Conservation (phyloP, 2,329 filamentous ascomycete species). For the Arthrobotrys entomopaga region DNA sequence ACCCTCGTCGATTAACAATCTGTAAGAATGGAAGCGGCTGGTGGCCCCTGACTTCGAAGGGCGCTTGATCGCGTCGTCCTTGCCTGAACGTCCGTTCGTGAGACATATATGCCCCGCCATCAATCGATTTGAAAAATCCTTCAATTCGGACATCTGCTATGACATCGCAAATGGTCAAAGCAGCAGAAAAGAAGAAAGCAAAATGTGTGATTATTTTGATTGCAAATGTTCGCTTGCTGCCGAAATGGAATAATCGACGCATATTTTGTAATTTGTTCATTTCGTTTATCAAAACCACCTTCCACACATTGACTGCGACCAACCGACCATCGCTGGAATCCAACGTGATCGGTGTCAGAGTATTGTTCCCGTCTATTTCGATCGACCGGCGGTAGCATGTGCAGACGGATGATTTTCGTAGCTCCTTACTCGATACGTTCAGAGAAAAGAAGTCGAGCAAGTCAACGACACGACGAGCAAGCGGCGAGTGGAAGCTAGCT, state of each 20-base stretch:
- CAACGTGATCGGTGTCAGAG: no score
- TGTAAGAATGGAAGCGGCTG: no score
- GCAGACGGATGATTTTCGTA: constrained; percentile 18
- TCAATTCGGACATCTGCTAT: constrained; percentile 6
- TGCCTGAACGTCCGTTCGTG: constrained; percentile 3
- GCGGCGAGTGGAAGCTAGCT: no score
- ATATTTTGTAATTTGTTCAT: background rate
- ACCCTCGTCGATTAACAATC: no score
- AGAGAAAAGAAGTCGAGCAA: no score
- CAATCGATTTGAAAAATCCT: background rate
- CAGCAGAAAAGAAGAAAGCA: no score
- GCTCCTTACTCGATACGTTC: no score
- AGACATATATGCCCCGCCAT: background rate
- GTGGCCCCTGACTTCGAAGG: no score
- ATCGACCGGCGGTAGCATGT: background rate
- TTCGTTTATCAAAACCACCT: constrained; percentile 11
- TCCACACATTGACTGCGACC: background rate
- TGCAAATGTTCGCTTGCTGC: background rate
- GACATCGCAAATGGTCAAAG: background rate
- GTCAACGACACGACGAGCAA: no score
- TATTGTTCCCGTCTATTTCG: no score
- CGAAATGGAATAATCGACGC: constrained; percentile 3
- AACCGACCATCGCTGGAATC: no score
- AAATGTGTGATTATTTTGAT: no score
- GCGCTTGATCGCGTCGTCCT: background rate